Base-by-base conservation (phyloP, 2,329 filamentous ascomycete genomes). In the Cladosporium sp. region DNA sequence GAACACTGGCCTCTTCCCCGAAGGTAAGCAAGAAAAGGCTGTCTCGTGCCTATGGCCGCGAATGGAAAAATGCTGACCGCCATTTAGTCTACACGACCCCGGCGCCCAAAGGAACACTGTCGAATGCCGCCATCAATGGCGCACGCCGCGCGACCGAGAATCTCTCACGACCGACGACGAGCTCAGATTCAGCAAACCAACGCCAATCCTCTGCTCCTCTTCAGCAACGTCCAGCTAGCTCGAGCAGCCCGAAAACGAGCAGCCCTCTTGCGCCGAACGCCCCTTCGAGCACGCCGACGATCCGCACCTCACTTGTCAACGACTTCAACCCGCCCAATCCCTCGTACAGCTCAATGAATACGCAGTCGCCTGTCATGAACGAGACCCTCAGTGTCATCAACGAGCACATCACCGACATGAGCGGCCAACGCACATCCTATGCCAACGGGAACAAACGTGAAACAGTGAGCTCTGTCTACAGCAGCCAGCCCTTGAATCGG, bases 301-400 rank as follows among this genome's bases (percentile, higher is more conserved):
- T 53, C 13, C 50, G 50, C 28, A 53, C 50, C 5, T 53, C 50
- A 14, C 31, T 53, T 3, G 43, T 46, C n/a, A 53, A 22, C 42
- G 50, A 53, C 18, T n/a, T 43, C 9, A 37, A 35, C 13, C 48
- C 48, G 16, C 48, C 48, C 11, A 43, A 43, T 22, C 40, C 48
- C 11, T 50, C 48, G n/a, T 50, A 50, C 33, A 50, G 32, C 18
- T 50, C 48, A n/a, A 50, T 50, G 48, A 53, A 22, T 19, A 53
- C 43, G 50, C 50, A 53, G 55, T 68, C 64, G n/a, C 86, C 88
- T 9, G 91, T 96, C 46, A 86, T 97, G 76, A 90, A 91, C 67
- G 91, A 97, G 68, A 96, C 92, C 0, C 74, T 97, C 48, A 95
- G 90, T 64, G 92, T 97, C 54, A 97, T 97, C 63, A 86, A 97